Percentiles rank a stretch among this genome's conserved stretches.
phyloP scores from a whole-genome alignment of 1,139 yeast species.

The Yamadazyma diospyri region DNA sequence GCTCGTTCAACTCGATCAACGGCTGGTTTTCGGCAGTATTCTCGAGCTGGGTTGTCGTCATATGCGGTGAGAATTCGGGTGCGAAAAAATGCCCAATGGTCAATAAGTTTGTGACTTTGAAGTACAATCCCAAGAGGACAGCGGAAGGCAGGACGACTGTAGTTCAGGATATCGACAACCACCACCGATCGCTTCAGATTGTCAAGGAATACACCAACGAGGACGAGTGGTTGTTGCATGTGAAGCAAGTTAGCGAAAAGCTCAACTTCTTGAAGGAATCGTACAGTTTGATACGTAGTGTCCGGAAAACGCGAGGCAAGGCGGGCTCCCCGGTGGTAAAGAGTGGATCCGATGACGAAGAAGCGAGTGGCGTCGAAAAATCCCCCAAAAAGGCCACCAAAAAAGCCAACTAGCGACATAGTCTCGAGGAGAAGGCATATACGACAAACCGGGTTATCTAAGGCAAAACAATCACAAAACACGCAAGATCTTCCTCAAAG shows the following conservation, averaged over 20 bases:
- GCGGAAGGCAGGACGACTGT: slow-evolving; percentile 1
- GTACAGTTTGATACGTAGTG: slow-evolving; percentile 23
- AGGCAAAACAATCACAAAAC: too few species aligned
- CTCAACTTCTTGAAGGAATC: slow-evolving; percentile 30
- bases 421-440: background rate
- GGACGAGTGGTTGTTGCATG: slow-evolving; percentile 23
- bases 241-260: slow-evolving; percentile 25
- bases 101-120: slow-evolving; percentile 14
- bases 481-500: too few species aligned
- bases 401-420: background rate
- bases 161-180: slow-evolving; percentile 7
- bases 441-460: too few species aligned
- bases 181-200: slow-evolving; percentile 7
- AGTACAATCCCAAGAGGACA: slow-evolving; percentile 13
- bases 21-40: slow-evolving; percentile 34
- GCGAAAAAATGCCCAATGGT: too few species aligned
- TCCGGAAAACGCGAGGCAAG: slow-evolving; percentile 19
- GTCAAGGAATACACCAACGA: slow-evolving; percentile 10
- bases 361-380: slow-evolving; percentile 16
- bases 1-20: slow-evolving; percentile 50
- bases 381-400: slow-evolving; percentile 1
- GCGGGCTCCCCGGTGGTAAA: background rate
- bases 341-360: slow-evolving; percentile 17
- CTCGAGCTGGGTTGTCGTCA: slow-evolving; percentile 37
- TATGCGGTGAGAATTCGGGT: too few species aligned